Evolutionary conservation across 2,329 filamentous ascomycete genomes (phyloP), one percentile per base, ranked within the genome.

Genomic region (Colletotrichum musicola): DNA sequence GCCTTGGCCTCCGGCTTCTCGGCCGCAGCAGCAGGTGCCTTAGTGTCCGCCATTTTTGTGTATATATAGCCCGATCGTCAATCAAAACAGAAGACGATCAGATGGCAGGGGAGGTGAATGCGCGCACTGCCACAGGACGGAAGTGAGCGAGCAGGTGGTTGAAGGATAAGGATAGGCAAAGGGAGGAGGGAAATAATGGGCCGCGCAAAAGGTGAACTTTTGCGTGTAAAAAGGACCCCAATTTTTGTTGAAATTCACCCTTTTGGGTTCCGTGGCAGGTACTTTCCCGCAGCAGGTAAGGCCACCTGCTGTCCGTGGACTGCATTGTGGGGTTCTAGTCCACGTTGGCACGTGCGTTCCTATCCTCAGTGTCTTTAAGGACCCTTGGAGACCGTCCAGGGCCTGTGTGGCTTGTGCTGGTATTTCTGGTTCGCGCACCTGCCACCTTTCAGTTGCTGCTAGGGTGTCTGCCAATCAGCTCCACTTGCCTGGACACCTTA

Each of bases 21-120:
- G 69, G 84, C 78, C 64, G 85, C 79, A 55, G 84, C 78, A 70
- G 82, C 79, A 65, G 83, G 80, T 64, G 84, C 81, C 70, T 82
- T 82, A 71, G 79, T 77, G 62, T 86, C 83, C 65, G 85, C 82
- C 86, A 88, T 88, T 65, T 64, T 81, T 25, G 67, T 67, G 12
- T 63, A 30, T 44, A 46, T 56, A 10, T n/a, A 54, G 40, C 51
- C 55, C 58, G 59, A 35, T 44, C 44, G 51, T 40, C 54, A 35
- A 56, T 50, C 49, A 50, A 40, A 18, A 35, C 7, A 47, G 54
- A 12, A 42, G 63, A 62, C 50, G 46, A 60, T 62, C 67, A 69
- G 67, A 67, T 54, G 49, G 51, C 65, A 68, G 57, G 50, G 50
- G 49, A 50, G 49, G 38, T 38, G 63, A 38, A 40, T 49, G 50